Evolutionary conservation across 2,329 filamentous ascomycete genomes (phyloP), one percentile per base, ranked within the genome.

Genomic region (Exophiala dermatitidis): DNA sequence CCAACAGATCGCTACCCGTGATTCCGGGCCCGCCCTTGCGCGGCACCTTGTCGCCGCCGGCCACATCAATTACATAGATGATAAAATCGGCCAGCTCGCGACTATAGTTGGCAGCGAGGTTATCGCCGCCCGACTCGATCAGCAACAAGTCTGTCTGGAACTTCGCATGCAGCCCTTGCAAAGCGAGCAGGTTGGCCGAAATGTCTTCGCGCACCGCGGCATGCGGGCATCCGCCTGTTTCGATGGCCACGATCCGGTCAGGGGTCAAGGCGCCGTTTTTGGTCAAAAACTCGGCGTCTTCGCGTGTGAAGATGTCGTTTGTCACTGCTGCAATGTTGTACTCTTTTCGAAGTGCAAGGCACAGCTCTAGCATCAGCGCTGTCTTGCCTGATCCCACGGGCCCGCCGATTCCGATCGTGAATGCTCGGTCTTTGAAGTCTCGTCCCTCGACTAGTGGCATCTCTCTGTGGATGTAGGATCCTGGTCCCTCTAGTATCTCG

Each of bases 161-260:
- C 60, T 85, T 81, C 52, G 77, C 76, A 71, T 97, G 91, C 46
- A 97, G 78, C 63, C 90, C 86, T 66, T 95, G 91, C 37, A 98
- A 81, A 0, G 91, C 93, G 51, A 90, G 87, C 2, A 98, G 83
- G 74, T 98, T 98, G 61, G 88, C 84, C 36, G 83, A 88, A 65
- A 98, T 96, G 73, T 98, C 93, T 76, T 98, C 93, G 61, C 93
- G 88, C 54, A 97, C 93, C 37, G 93, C 93, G 56, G 93, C 93
- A 74, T 98, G 93, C 0, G 93, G 93, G 68, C 93, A 97, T 8
- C 93, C 93, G 62, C 93, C 93, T 1, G 93, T 98, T 74, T 98
- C 93, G 71, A 98, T 97, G 67, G 93, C 93, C 57, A 86, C 83
- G 74, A 97, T 97, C 56, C 91, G 88, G 30, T 79, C 71, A 3